These are phyloP conservation scores for Epichloe uncinata DNA, from an alignment of 2,329 filamentous ascomycete species.

Conservation along the genomic window DNA sequence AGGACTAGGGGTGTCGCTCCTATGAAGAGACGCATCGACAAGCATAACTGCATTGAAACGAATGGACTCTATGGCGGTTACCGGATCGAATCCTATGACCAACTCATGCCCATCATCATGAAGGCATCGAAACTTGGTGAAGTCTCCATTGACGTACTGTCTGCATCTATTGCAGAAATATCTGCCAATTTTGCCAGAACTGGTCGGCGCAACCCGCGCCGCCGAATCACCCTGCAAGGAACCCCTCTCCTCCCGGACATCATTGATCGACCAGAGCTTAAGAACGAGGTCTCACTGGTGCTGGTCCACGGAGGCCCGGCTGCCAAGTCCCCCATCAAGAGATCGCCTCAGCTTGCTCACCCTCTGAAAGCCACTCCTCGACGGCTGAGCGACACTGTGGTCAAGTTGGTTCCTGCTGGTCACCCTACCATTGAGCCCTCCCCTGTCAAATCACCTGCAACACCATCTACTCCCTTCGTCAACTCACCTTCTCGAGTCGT, in stretches of 20 bases:
- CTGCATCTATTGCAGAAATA: conserved; percentile 15
- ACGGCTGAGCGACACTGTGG: conserved; percentile 16
- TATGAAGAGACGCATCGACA: conserved; percentile 15
- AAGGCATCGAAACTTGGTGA: conserved; percentile 11
- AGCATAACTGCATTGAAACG: conserved; percentile 6
- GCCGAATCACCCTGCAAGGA: conserved; percentile 8
- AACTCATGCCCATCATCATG: conserved; percentile 14
- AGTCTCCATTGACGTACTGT: conserved; percentile 12
- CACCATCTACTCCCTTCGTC: conserved; percentile 15
- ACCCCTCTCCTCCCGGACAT: conserved; percentile 15
- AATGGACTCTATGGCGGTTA: conserved; percentile 14
- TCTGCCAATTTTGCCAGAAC: conserved; percentile 8
- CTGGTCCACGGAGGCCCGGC: conserved; percentile 10
- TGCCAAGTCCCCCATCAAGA: conserved; percentile 20
- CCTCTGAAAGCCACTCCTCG: conserved; percentile 14
- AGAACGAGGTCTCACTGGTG: conserved; percentile 12
- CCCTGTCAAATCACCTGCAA: conserved; percentile 17
- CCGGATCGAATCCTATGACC: conserved; percentile 13
- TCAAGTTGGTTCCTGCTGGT: conserved; percentile 16
- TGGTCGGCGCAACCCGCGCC: conserved; percentile 2
- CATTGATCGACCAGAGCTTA: conserved; percentile 16
- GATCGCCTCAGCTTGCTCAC: conserved; percentile 13
- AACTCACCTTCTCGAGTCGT: conserved; percentile 2
- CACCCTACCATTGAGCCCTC: conserved; percentile 15
- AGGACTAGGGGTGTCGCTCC: conserved; percentile 11